Conservation (phyloP, 1,284 basidiomycete species). For the Phylloporus sp. region DNA sequence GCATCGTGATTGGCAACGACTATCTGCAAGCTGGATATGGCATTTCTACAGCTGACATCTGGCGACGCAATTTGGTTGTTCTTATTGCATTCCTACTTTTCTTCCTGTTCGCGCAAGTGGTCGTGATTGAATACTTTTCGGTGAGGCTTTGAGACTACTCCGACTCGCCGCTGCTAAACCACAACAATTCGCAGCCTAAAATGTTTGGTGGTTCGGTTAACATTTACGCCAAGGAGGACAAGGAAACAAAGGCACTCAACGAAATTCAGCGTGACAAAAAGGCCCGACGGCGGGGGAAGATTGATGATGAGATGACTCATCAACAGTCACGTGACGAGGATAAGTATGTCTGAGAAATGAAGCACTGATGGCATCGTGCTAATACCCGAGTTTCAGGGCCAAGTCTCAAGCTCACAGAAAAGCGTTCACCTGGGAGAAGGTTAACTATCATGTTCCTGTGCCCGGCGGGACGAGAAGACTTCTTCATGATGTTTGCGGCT, state of each 20-base stretch:
- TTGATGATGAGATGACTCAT: conserved; percentile 30
- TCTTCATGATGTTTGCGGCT: conserved; percentile 87
- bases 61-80: conserved; percentile 63
- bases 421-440: conserved; percentile 71
- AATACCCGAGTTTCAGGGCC: conserved; percentile 5
- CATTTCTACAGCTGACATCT: conserved; percentile 55
- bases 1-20: conserved; percentile 51
- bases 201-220: conserved; percentile 51
- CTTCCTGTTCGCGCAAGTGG: conserved; percentile 67
- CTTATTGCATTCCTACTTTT: conserved; percentile 65
- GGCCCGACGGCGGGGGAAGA: conserved; percentile 32
- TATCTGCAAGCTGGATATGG: conserved; percentile 67
- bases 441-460: conserved; percentile 78
- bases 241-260: conserved; percentile 71
- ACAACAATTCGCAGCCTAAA: conserved; percentile 48
- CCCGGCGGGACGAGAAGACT: conserved; percentile 72
- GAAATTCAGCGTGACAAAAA: conserved; percentile 60
- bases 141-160: conserved; percentile 40
- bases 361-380: not conserved
- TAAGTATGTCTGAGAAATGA: conserved; percentile 9
- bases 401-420: conserved; percentile 41
- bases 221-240: conserved; percentile 74
- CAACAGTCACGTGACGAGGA: conserved; percentile 28
- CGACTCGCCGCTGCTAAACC: not conserved
- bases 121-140: conserved; percentile 66